Base-by-base conservation (phyloP, 305 asterid species). In the Fraxinus dipetala region DNA sequence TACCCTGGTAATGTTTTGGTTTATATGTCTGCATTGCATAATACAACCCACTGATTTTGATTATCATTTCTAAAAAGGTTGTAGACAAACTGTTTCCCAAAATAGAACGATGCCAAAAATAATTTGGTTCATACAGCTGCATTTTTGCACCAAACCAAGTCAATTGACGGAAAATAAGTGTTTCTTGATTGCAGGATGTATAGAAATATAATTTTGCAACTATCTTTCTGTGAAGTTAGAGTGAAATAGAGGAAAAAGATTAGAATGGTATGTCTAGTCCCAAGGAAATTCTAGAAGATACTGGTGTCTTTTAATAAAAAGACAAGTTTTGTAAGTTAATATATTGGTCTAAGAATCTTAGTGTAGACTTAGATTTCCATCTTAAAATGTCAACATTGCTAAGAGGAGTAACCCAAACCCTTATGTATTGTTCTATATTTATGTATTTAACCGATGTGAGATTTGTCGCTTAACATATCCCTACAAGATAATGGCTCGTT, bases 1-100 rank as follows among this genome's bases (percentile, higher is more conserved):
- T 88, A 80, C 83, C 88, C 86, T 75, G 92, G 97, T 92, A 90
- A 85, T 69, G 11, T 69, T 30, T 31, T 69, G 43, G 75, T 69
- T 69, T 16, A 5, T 30, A 31, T 69, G 10, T 69, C 35, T 69
- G 38, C 38, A 69, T 69, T 28, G 75, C n/a, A 26, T 30, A 31
- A 69, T 69, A 5, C 75, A 69, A 2, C 75, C 38, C 40, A 30
- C 10, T 69, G 20, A 30, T 69, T 69, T 28, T 31, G 75, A 69
- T 14, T 28, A 22, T 28, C 20, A 13, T 69, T 31, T 31, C n/a
- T 20, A 69, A 69, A 69, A 8, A 10, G 73, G n/a, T 65, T 11
- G 18, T 26, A 5, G 73, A 65, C 9, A 2, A 28, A 11, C 31
- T 65, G 34, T 56, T 56, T 18, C 67, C 67, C 67, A 7, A 18